Percentiles rank a stretch among this genome's conserved stretches.
Evolutionary conservation across 805 yeast genomes (phyloP).

Genomic region (Candida railenensis): DNA sequence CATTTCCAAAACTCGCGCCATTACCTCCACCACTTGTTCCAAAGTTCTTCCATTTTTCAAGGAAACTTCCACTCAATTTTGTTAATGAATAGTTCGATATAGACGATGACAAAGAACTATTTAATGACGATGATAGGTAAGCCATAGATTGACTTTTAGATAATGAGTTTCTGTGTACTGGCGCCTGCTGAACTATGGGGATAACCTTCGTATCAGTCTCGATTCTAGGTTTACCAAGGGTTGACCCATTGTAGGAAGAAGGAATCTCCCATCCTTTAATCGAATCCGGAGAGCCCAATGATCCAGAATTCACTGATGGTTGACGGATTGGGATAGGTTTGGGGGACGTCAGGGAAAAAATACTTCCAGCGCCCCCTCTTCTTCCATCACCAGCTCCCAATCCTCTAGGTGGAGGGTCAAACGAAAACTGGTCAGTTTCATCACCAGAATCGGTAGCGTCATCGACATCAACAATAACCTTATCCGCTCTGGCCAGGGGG

Average conservation of each 20-base stretch:
- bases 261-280: constrained; percentile 50
- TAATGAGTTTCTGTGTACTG: constrained; percentile 30
- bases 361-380: background rate
- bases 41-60: constrained; percentile 45
- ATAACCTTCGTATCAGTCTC: constrained; percentile 17
- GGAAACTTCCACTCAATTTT: constrained; percentile 41
- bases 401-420: background rate
- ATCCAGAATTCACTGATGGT: background rate
- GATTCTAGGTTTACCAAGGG: constrained; percentile 14
- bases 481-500: background rate
- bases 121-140: constrained; percentile 40
- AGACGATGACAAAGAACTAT: constrained; percentile 33
- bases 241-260: constrained; percentile 26
- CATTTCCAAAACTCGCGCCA: constrained; percentile 13
- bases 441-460: background rate
- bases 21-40: constrained; percentile 22
- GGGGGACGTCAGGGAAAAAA: background rate
- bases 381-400: constrained; percentile 3
- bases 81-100: constrained; percentile 40
- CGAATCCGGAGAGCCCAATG: constrained; percentile 14
- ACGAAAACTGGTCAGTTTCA: background rate
- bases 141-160: constrained; percentile 39
- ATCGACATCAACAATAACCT: background rate
- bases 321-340: constrained; percentile 5
- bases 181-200: constrained; percentile 18